These are phyloP conservation scores for Gnomoniopsis sp. DNA, from an alignment of 2,329 filamentous ascomycete genomes.

Conservation along the genomic window DNA sequence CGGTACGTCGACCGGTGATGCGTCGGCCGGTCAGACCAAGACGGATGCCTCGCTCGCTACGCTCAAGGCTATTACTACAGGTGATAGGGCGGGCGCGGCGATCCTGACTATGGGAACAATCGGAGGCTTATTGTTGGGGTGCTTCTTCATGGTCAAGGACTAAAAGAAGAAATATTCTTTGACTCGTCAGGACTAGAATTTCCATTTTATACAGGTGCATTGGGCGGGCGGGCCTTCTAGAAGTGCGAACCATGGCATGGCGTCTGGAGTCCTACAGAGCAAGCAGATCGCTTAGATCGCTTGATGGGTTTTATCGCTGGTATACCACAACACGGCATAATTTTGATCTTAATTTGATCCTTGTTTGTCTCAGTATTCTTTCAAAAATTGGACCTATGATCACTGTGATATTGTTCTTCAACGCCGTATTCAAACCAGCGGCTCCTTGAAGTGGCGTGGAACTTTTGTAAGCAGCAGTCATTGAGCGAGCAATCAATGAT, in stretches of 20 bases:
- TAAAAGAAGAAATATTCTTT: neutral
- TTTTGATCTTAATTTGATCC: too few relatives aligned
- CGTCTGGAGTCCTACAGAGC: conserved; percentile 13
- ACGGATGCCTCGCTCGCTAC: conserved; percentile 19
- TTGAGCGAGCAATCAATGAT: too few relatives aligned
- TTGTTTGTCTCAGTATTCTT: too few relatives aligned
- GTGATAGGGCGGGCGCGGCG: conserved; percentile 12
- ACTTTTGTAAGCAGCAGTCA: too few relatives aligned
- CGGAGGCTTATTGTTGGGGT: conserved; percentile 9
- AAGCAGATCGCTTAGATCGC: too few relatives aligned
- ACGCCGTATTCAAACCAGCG: too few relatives aligned
- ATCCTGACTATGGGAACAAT: conserved; percentile 15
- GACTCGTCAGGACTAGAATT: neutral
- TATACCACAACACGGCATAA: too few relatives aligned
- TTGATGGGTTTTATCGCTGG: too few relatives aligned
- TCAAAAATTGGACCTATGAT: too few relatives aligned
- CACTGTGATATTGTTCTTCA: too few relatives aligned
- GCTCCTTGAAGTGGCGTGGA: too few relatives aligned
- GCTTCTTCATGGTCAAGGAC: conserved; percentile 19
- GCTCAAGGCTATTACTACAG: conserved; percentile 9
- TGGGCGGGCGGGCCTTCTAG: neutral
- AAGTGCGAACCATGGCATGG: conserved; percentile 10
- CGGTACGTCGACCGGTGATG: conserved; percentile 45
- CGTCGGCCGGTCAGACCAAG: conserved; percentile 34
- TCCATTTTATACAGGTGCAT: conserved; percentile 1